Evolutionary conservation across 305 asterid genomes (phyloP).

Genomic region (Ajuga reptans): DNA sequence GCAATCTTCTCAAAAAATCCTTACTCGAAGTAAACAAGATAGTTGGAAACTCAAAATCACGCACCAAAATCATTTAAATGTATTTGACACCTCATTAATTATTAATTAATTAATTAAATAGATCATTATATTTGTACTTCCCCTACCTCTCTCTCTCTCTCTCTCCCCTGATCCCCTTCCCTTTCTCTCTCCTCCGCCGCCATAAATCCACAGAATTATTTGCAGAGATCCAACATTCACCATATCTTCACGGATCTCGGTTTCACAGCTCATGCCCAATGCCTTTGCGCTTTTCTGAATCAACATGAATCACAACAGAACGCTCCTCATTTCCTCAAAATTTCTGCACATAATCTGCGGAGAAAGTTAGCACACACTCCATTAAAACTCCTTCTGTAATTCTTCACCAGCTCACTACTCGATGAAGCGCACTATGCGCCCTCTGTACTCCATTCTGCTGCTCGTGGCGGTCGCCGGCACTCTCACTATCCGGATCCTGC

Average conservation of each 20-base stretch:
- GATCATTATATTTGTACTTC: not conserved
- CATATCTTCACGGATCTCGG: not conserved
- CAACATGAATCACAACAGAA: slow-evolving; percentile 47
- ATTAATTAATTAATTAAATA: not conserved
- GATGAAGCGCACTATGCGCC: slow-evolving; percentile 60
- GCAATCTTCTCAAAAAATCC: slow-evolving; percentile 18
- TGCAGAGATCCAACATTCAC: slow-evolving; percentile 11
- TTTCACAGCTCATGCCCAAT: slow-evolving; percentile 18
- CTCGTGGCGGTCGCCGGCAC: slow-evolving; percentile 39
- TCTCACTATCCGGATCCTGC: slow-evolving; percentile 39
- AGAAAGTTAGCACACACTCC: slow-evolving; percentile 26
- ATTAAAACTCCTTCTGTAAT: slow-evolving; percentile 3
- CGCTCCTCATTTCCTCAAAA: slow-evolving; percentile 51
- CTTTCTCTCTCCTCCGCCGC: slow-evolving; percentile 15
- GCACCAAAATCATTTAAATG: not conserved
- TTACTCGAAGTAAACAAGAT: not conserved
- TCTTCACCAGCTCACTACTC: not conserved
- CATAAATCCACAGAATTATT: not conserved
- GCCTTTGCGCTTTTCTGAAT: slow-evolving; percentile 9
- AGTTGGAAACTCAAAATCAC: slow-evolving; percentile 15
- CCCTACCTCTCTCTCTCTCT: not conserved
- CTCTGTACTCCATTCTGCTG: slow-evolving; percentile 46
- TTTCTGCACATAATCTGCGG: slow-evolving; percentile 44
- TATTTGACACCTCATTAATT: too few relatives aligned
- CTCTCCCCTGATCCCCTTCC: not conserved